These are phyloP conservation scores for Periconia sp. DNA, from an alignment of 2,329 filamentous ascomycete species.

Conservation along the genomic window DNA sequence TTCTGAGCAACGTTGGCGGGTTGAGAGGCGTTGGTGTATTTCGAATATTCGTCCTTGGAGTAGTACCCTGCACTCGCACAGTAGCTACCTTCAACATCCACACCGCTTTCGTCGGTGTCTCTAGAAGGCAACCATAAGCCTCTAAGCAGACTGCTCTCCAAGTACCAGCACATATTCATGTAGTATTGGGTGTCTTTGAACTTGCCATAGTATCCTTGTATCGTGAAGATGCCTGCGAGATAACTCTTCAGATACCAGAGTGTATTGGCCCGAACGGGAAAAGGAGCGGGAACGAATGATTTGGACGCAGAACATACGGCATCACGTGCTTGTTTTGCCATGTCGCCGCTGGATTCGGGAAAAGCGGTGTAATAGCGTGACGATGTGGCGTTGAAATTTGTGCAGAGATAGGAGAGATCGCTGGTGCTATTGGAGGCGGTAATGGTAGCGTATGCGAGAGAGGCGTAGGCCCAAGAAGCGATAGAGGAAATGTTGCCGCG, in stretches of 20 bases:
- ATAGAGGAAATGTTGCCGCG: slow-evolving; percentile 12
- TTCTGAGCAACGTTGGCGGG: neutral
- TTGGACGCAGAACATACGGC: slow-evolving; percentile 10
- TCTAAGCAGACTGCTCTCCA: slow-evolving; percentile 8
- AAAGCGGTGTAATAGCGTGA: slow-evolving; percentile 12
- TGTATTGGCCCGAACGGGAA: slow-evolving; percentile 1
- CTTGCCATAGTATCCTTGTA: slow-evolving; percentile 7
- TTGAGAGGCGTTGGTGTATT: slow-evolving; percentile 11
- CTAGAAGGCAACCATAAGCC: slow-evolving; percentile 10
- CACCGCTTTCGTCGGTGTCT: slow-evolving; percentile 11
- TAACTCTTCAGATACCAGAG: slow-evolving; percentile 12
- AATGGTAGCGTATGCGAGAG: slow-evolving; percentile 12
- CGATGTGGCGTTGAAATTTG: slow-evolving; percentile 5
- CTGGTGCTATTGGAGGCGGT: slow-evolving; percentile 9
- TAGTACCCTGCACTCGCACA: slow-evolving; percentile 10
- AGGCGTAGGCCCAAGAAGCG: slow-evolving; percentile 10
- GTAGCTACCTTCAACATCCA: slow-evolving; percentile 11
- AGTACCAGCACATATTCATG: slow-evolving; percentile 13
- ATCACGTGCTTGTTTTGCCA: slow-evolving; percentile 9
- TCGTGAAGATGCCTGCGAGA: slow-evolving; percentile 7
- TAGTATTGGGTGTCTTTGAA: slow-evolving; percentile 3
- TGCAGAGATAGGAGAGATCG: slow-evolving; percentile 12
- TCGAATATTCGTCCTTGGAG: slow-evolving; percentile 6
- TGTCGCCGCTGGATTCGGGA: slow-evolving; percentile 9
- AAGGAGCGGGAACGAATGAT: slow-evolving; percentile 4